Percentiles rank a stretch among this genome's conserved stretches.
Conservation (phyloP, 192 early-diverging fungal species). For the Pilaira anomala region DNA sequence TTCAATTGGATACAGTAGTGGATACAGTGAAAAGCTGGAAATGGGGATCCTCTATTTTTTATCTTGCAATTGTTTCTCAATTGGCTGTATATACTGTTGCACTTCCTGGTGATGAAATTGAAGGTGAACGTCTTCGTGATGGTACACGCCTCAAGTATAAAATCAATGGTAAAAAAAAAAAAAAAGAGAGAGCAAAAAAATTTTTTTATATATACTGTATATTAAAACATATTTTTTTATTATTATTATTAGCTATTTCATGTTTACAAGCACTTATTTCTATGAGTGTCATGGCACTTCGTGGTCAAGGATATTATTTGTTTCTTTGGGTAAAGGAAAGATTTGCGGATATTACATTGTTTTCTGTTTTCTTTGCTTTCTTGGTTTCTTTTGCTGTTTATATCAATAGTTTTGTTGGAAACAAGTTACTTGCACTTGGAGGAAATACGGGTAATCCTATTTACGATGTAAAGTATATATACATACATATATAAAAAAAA, state of each 20-base stretch:
- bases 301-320: slow-evolving; percentile 53
- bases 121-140: slow-evolving; percentile 70
- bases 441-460: slow-evolving; percentile 86
- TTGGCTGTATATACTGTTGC: slow-evolving; percentile 45
- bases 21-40: slow-evolving; percentile 27
- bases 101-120: slow-evolving; percentile 60
- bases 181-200: not conserved
- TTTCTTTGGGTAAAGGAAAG: slow-evolving; percentile 81
- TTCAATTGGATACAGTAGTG: not conserved
- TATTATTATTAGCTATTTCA: slow-evolving; percentile 14
- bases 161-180: slow-evolving; percentile 61
- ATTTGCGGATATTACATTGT: slow-evolving; percentile 67
- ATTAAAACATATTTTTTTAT: not conserved
- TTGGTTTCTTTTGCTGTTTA: slow-evolving; percentile 69
- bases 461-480: slow-evolving; percentile 69
- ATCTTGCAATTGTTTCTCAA: slow-evolving; percentile 38
- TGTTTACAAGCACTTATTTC: slow-evolving; percentile 54
- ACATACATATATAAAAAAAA: not conserved
- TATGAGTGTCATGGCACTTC: slow-evolving; percentile 42
- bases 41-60: slow-evolving; percentile 53
- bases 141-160: slow-evolving; percentile 76
- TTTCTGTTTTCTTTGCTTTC: slow-evolving; percentile 63
- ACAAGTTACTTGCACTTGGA: slow-evolving; percentile 68
- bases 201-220: not conserved
- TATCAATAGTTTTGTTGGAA: slow-evolving; percentile 64